A percentile compares a stretch with the other conserved stretches of the same genome.
These are phyloP conservation scores for Dictyostelium discoideum DNA, from an alignment of 78 protist species.

Conservation along the genomic window DNA sequence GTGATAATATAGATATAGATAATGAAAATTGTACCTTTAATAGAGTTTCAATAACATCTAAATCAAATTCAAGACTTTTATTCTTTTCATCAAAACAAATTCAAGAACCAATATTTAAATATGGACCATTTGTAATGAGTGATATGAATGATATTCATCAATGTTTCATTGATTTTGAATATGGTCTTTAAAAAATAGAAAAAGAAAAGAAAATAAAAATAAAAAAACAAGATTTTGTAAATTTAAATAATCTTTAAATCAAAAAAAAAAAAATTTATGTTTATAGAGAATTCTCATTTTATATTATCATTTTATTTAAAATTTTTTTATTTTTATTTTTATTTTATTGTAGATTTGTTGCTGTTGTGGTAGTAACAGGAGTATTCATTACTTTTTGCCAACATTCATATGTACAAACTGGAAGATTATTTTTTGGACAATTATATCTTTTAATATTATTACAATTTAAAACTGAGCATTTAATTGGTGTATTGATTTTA, in stretches of 20 bases:
- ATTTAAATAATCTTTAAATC: neutral
- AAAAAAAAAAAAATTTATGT: neutral
- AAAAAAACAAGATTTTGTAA: neutral
- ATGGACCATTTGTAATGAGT: conserved; percentile 94
- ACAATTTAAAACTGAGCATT: conserved; percentile 45
- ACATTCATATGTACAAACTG: conserved; percentile 66
- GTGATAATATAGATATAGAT: neutral
- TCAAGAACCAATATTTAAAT: conserved; percentile 82
- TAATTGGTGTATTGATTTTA: neutral
- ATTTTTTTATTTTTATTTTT: neutral
- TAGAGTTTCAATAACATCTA: neutral
- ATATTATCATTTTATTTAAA: neutral
- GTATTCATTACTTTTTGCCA: conserved; percentile 33
- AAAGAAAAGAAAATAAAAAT: neutral
- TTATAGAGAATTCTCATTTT: no score
- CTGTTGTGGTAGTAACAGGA: neutral
- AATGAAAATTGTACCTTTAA: neutral
- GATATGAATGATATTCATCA: conserved; percentile 85
- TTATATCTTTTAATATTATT: conserved; percentile 44
- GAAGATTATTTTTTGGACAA: conserved; percentile 56
- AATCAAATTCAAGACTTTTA: conserved; percentile 31
- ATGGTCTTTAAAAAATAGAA: neutral
- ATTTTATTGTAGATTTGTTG: neutral
- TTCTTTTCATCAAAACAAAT: conserved; percentile 76
- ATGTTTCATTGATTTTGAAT: conserved; percentile 77